Evolutionary conservation across 1,284 basidiomycete species (phyloP), one percentile per base, ranked within the genome.

Genomic region (Marasmius tenuissimus): DNA sequence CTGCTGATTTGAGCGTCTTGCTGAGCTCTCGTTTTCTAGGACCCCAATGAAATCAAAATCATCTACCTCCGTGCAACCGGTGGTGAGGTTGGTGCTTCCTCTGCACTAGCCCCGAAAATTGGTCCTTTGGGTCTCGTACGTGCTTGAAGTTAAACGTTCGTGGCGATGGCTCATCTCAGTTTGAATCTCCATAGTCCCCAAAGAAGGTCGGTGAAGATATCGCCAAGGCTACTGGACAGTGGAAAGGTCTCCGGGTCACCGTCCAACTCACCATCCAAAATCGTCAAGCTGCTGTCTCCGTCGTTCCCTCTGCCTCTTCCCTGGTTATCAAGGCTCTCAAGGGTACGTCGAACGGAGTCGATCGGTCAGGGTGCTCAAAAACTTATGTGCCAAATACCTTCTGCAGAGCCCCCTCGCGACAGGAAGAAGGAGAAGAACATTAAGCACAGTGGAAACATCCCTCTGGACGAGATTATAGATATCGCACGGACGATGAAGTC

Each of bases 141-240:
- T 83, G 11, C 53, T 54, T 51, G 57, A 42, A 35, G 22, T 49
- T 35, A 39, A 34, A 57, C 45, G 65, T 61, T 56, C 55, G 40
- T 27, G 57, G 61, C 38, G 38, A 58, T 59, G 51, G 37, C 49
- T 52, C 53, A 67, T 51, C 57, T 38, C 1, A 4, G 27, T 27
- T 27, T 27, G 27, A 27, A 27, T 59, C 60, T 34, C 54, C 70
- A 18, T 54, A 98, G 96, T 98, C 97, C 63, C 97, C 97, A 75
- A 99, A 99, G 87, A 99, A 99, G 86, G 96, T 99, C 81, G 97
- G 97, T 84, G 97, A 99, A 93, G 97, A 99, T 83, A 99, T 99
- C 76, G 97, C 97, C 75, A 99, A 99, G 82, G 97, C 97, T 65
- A 98, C 97, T 66, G 88, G 91, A 64, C 92, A 92, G 78, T 99